These are phyloP conservation scores for Metschnikowia cubensis DNA, from an alignment of 805 yeast genomes.

Conservation along the genomic window DNA sequence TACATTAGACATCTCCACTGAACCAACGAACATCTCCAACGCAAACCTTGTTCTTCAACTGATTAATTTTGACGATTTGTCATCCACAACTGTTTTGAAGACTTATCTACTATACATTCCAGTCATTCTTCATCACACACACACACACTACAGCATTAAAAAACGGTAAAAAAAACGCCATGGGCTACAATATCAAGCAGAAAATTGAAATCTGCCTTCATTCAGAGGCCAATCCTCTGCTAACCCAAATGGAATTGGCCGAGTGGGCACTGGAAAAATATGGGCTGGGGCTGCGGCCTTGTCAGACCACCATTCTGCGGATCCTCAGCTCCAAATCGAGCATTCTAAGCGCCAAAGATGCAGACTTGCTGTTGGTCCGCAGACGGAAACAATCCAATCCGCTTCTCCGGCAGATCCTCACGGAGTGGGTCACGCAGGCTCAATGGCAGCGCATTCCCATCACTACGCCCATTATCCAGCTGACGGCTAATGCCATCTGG, in stretches of 20 bases:
- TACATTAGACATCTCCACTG: too few species aligned
- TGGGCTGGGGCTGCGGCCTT: slow-evolving; percentile 51
- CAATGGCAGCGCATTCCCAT: slow-evolving; percentile 65
- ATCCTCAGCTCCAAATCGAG: slow-evolving; percentile 55
- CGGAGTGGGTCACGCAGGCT: slow-evolving; percentile 69
- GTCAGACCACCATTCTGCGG: slow-evolving; percentile 65
- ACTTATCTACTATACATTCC: too few species aligned
- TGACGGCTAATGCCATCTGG: slow-evolving; percentile 64
- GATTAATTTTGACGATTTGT: neutral
- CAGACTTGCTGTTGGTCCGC: slow-evolving; percentile 48
- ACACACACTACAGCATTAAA: too few species aligned
- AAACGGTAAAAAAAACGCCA: slow-evolving; percentile 11
- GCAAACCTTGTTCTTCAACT: too few species aligned
- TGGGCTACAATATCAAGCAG: slow-evolving; percentile 60
- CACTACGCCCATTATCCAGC: slow-evolving; percentile 58
- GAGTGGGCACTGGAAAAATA: slow-evolving; percentile 58
- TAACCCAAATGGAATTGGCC: slow-evolving; percentile 66
- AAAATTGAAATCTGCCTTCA: slow-evolving; percentile 64
- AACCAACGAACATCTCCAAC: too few species aligned
- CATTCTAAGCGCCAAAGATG: slow-evolving; percentile 46
- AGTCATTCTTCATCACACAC: too few species aligned
- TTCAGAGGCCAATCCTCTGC: slow-evolving; percentile 62
- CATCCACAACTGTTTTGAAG: too few species aligned
- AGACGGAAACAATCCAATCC: slow-evolving; percentile 55
- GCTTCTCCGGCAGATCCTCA: slow-evolving; percentile 51